These are phyloP conservation scores for Nigrospora sphaerica DNA, from an alignment of 2,329 filamentous ascomycete genomes.

Conservation along the genomic window DNA sequence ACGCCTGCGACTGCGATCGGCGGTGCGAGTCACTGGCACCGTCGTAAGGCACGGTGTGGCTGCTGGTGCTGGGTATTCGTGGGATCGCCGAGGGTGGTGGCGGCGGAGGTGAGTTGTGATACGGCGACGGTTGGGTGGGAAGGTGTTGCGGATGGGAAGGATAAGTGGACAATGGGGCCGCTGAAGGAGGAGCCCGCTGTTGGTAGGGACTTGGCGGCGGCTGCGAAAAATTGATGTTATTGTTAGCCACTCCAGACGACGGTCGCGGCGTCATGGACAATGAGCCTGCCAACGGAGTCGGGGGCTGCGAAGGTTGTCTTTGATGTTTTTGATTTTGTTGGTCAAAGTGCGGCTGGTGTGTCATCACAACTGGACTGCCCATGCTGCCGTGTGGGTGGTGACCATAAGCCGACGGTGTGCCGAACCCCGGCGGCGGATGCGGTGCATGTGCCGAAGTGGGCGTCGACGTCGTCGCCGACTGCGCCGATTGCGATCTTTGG, in stretches of 20 bases:
- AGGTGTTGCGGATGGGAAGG: conserved; percentile 19
- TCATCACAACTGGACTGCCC: conserved; percentile 42
- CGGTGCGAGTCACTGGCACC: conserved; percentile 33
- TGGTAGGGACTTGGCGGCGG: conserved; percentile 55
- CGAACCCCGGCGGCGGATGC: conserved; percentile 40
- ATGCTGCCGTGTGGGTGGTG: conserved; percentile 26
- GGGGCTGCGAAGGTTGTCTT: conserved; percentile 46
- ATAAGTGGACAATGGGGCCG: conserved; percentile 17
- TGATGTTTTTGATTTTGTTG: conserved; percentile 23
- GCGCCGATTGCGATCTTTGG: conserved; percentile 47
- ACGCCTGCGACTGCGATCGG: conserved; percentile 41
- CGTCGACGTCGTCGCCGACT: conserved; percentile 54
- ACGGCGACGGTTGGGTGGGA: conserved; percentile 20
- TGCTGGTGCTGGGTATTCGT: conserved; percentile 33
- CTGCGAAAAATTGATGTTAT: conserved; percentile 31
- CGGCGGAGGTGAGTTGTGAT: conserved; percentile 18
- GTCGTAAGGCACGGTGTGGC: conserved; percentile 35
- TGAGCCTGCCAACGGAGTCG: conserved; percentile 46
- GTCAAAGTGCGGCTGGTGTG: conserved; percentile 30
- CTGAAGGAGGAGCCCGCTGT: conserved; percentile 33
- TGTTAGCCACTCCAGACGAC: conserved; percentile 22
- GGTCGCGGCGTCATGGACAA: conserved; percentile 34
- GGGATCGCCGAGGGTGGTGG: conserved; percentile 27
- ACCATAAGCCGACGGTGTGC: conserved; percentile 31
- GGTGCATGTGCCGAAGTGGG: conserved; percentile 55